Conservation (phyloP, 768 basidiomycete genomes). For the Macrolepiota fuliginosa region DNA sequence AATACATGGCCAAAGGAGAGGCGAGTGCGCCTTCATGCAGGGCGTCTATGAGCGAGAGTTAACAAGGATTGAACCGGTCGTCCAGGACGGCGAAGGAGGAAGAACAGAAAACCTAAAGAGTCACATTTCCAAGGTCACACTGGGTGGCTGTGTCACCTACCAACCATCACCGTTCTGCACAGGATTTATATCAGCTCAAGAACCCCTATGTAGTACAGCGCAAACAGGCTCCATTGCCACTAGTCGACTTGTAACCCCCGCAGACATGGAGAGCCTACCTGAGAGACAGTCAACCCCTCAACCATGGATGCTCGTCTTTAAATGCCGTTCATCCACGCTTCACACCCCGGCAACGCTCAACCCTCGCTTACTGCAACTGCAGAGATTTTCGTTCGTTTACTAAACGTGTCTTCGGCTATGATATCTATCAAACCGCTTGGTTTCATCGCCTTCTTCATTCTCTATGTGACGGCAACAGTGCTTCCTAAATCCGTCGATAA, state of each 20-base stretch:
- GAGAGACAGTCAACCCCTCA: background rate
- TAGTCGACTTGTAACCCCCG: no score
- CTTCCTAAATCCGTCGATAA: background rate
- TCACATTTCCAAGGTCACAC: slow-evolving; percentile 7
- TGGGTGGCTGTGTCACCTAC: slow-evolving; percentile 7
- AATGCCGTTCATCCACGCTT: background rate
- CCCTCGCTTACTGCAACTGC: background rate
- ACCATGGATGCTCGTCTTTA: background rate
- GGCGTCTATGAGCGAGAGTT: slow-evolving; percentile 5
- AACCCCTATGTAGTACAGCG: background rate
- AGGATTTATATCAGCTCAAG: background rate
- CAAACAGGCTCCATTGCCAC: no score
- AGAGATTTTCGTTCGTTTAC: background rate
- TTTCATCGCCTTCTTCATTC: background rate
- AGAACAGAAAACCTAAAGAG: background rate
- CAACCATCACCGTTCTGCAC: slow-evolving; percentile 8
- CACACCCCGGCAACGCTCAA: background rate
- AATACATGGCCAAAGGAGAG: slow-evolving; percentile 25
- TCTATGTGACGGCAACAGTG: background rate
- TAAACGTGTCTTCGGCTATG: background rate
- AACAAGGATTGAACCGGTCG: background rate
- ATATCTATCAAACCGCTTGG: background rate
- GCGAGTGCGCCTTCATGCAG: slow-evolving; percentile 24
- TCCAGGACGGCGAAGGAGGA: background rate
- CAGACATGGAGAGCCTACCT: no score